Evolutionary conservation across 768 basidiomycete species (phyloP).

Genomic region (Omphalotus guepiniiformis): DNA sequence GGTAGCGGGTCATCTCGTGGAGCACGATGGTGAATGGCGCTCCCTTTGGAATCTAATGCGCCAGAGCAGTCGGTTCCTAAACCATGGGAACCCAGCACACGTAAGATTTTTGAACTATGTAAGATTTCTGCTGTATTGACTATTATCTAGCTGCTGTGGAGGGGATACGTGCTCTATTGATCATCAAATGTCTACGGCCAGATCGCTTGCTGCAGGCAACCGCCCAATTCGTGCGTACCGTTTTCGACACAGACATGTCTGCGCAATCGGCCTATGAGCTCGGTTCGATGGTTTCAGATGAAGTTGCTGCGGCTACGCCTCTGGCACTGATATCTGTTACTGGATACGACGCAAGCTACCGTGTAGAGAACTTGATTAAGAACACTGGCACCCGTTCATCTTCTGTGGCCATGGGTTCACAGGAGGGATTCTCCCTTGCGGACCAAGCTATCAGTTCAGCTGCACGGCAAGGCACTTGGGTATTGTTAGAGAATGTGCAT

Average conservation of each 20-base stretch:
- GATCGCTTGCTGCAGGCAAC: constrained; percentile 88
- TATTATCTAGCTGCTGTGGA: constrained; percentile 55
- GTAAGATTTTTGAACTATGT: constrained; percentile 42
- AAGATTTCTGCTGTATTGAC: constrained; percentile 12
- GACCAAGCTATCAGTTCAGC: constrained; percentile 95
- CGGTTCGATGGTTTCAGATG: constrained; percentile 68
- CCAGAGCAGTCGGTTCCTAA: constrained; percentile 73
- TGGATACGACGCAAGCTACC: constrained; percentile 98
- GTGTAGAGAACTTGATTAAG: constrained; percentile 84
- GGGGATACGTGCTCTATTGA: constrained; percentile 68
- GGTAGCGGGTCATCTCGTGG: constrained; percentile 57
- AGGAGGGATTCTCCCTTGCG: constrained; percentile 93
- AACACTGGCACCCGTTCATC: constrained; percentile 72
- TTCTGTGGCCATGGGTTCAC: constrained; percentile 97
- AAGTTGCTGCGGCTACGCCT: constrained; percentile 78
- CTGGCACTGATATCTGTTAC: constrained; percentile 89
- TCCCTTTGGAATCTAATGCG: constrained; percentile 58
- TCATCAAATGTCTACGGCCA: constrained; percentile 90
- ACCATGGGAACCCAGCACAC: constrained; percentile 73
- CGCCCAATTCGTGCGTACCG: constrained; percentile 63
- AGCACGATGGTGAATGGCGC: constrained; percentile 64
- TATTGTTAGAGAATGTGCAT: constrained; percentile 96
- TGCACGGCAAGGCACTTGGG: constrained; percentile 92
- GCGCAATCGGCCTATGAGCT: constrained; percentile 73
- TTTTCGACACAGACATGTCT: constrained; percentile 81